Base-by-base conservation (phyloP, 371 early-diverging fungal species). In the Mucor sp. region DNA sequence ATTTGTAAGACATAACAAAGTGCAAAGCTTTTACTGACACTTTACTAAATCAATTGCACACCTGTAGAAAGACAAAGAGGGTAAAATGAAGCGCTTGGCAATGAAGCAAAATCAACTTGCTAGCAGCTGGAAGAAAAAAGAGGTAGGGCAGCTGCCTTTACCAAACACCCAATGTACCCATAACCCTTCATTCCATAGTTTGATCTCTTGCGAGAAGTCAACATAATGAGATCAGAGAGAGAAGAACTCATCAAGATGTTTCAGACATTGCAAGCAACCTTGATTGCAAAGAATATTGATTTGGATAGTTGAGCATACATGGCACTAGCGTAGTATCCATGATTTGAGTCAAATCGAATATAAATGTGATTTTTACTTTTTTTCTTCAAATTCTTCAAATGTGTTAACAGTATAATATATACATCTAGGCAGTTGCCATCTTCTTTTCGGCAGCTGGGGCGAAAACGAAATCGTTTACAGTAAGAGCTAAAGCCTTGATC, bases 391-490 rank as follows among this genome's bases (percentile, higher is more conserved):
- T 19, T 44, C 19, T 44, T 17, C 17, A 17, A 44, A 0, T 44
- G 44, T 19, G 17, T 44, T 5, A 7, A 3, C n/a, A 3, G 33
- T 33, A 8, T 33, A 11, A 53, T 53, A 53, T 53, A 2, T 27
- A 53, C 53, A 53, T 53, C 53, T 53, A 53, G 0, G 63, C 19
- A 39, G 60, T 48, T 48, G 59, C 35, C 3, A 60, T 35, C 60
- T 65, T 64, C 32, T 63, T 63, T 68, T 72, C 60, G 65, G 68
- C 53, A 68, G 62, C 57, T 28, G 64, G 70, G 9, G 55, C 33
- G 41, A 72, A 65, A 27, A 76, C 58, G 70, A 82, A 80, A 59
- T 80, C 83, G 47, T 76, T 80, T 3, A 61, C 62, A 41, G 71
- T 68, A 32, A 76, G 67, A 11, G 78, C 75, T 4, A 80, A 32